phyloP scores from a whole-genome alignment of 2,329 filamentous ascomycete species.

The Stagonosporopsis chrysanthemi region DNA sequence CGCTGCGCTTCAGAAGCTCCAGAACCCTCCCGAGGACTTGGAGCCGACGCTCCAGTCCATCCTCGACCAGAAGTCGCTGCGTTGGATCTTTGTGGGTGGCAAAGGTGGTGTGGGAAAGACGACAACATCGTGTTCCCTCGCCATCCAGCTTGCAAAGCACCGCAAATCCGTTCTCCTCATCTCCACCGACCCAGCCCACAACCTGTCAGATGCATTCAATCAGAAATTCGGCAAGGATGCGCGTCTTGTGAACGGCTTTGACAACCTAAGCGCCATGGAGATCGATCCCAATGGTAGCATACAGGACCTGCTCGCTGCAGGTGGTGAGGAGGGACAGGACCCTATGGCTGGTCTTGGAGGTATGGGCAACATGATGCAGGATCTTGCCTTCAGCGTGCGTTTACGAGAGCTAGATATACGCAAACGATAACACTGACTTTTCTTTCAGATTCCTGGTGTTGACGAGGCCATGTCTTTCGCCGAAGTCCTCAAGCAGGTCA shows the following conservation, averaged over 20 bases:
- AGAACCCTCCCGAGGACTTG: slow-evolving; percentile 65
- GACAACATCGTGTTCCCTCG: slow-evolving; percentile 97
- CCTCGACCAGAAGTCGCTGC: slow-evolving; percentile 90
- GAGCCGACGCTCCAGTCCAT: slow-evolving; percentile 94
- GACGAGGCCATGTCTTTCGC: slow-evolving; percentile 99
- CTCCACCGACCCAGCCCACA: slow-evolving; percentile 97
- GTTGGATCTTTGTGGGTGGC: slow-evolving; percentile 99
- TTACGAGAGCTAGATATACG: not conserved
- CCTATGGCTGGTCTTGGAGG: slow-evolving; percentile 71
- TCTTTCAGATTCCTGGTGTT: slow-evolving; percentile 85
- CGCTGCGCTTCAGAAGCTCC: slow-evolving; percentile 55
- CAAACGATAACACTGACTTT: slow-evolving; percentile 3
- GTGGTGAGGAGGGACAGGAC: slow-evolving; percentile 74
- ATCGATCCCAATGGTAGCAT: slow-evolving; percentile 98
- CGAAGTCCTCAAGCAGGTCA: slow-evolving; percentile 98
- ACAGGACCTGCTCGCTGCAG: slow-evolving; percentile 86
- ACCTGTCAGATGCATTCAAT: slow-evolving; percentile 95
- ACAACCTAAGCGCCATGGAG: slow-evolving; percentile 97
- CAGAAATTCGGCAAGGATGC: slow-evolving; percentile 99
- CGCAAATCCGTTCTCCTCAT: slow-evolving; percentile 97
- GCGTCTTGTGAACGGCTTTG: slow-evolving; percentile 87
- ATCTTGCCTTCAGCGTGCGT: slow-evolving; percentile 90
- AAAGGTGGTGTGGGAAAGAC: slow-evolving; percentile 99
- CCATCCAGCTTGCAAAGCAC: slow-evolving; percentile 94
- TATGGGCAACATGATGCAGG: slow-evolving; percentile 97